These are phyloP conservation scores for Eimeria necatrix DNA, from an alignment of 169 alveolate genomes.

Conservation along the genomic window DNA sequence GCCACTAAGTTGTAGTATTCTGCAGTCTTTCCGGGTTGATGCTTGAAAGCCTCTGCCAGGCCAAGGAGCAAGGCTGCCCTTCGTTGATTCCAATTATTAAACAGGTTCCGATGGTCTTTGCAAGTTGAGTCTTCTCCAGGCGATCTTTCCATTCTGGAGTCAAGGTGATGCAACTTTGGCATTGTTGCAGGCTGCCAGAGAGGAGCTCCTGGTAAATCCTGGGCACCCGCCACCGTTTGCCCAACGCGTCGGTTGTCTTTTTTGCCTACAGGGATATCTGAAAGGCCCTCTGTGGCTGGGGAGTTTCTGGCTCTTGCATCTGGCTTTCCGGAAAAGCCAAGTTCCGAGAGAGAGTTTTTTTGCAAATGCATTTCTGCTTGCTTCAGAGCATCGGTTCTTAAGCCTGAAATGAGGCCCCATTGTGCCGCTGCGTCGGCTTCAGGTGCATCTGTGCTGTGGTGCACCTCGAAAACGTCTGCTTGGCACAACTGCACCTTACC, in stretches of 20 bases:
- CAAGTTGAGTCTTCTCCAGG: not conserved
- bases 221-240: not conserved
- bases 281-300: too few species aligned
- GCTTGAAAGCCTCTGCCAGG: constrained; percentile 35
- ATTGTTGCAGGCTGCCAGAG: constrained; percentile 27
- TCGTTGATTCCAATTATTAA: not conserved
- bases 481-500: not conserved
- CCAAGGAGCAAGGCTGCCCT: constrained; percentile 7
- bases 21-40: not conserved
- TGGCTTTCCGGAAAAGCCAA: too few species aligned
- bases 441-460: not conserved
- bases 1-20: not conserved
- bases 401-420: not conserved
- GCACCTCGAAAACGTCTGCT: not conserved
- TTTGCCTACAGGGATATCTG: too few species aligned
- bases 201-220: not conserved
- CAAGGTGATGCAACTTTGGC: constrained; percentile 19
- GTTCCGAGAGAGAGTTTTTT: not conserved
- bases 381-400: constrained; percentile 29
- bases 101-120: not conserved
- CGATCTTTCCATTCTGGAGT: not conserved
- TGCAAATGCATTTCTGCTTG: constrained; percentile 22
- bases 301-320: too few species aligned
- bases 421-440: constrained; percentile 13
- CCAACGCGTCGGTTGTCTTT: too few species aligned